phyloP scores from a whole-genome alignment of 768 basidiomycete species.

The Tubosaeta sp. region DNA sequence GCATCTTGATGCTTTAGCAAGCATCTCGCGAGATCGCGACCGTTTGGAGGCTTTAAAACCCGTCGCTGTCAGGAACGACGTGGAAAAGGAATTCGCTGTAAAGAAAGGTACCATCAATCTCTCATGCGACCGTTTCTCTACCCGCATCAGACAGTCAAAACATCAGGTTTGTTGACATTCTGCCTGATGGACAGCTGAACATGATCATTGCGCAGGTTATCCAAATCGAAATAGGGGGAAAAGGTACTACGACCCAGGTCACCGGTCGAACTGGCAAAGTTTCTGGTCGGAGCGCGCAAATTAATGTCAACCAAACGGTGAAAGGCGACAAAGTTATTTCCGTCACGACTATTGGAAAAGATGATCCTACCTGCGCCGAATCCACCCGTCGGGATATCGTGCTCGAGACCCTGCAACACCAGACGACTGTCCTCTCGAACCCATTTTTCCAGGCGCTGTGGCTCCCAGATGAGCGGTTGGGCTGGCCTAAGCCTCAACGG shows the following conservation, averaged over 20 bases:
- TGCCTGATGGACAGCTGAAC: too few species aligned
- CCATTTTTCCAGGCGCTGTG: conserved; percentile 29
- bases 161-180: conserved; percentile 35
- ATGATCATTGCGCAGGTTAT: conserved; percentile 12
- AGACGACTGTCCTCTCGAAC: conserved; percentile 12
- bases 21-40: conserved; percentile 41
- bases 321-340: conserved; percentile 16
- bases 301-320: conserved; percentile 27
- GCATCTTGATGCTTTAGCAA: conserved; percentile 44
- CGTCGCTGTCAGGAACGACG: conserved; percentile 37
- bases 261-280: conserved; percentile 20
- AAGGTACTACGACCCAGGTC: conserved; percentile 4
- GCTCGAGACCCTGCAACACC: conserved; percentile 18
- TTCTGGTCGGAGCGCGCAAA: conserved; percentile 36
- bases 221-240: conserved; percentile 13
- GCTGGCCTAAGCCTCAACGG: conserved; percentile 12
- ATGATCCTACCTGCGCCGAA: conserved; percentile 55
- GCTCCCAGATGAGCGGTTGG: conserved; percentile 15
- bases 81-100: conserved; percentile 25
- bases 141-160: conserved; percentile 35
- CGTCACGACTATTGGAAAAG: conserved; percentile 52
- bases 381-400: conserved; percentile 19
- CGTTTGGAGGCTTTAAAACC: conserved; percentile 50
- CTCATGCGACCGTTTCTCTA: conserved; percentile 40
- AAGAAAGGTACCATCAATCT: conserved; percentile 33